phyloP scores from a whole-genome alignment of 2,329 filamentous ascomycete genomes.

The Monosporascus ibericus region DNA sequence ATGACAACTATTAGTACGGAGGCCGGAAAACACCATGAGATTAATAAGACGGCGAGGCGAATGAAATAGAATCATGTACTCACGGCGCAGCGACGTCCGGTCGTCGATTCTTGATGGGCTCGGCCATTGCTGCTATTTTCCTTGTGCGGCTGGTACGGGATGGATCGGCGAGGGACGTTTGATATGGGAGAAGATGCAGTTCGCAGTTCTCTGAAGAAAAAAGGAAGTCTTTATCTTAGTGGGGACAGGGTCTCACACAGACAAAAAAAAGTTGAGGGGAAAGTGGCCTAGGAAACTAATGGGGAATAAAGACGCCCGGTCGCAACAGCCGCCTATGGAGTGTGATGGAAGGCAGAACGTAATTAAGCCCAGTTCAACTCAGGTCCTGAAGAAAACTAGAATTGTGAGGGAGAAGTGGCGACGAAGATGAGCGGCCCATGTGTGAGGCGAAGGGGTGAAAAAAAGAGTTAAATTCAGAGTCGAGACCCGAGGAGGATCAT shows the following conservation, averaged over 20 bases:
- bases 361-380: background rate
- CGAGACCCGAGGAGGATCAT: background rate
- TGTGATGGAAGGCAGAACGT: background rate
- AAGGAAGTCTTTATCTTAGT: background rate
- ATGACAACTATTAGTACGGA: constrained; percentile 27
- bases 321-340: background rate
- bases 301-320: background rate
- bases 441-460: background rate
- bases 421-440: background rate
- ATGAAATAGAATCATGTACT: constrained; percentile 28
- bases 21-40: background rate
- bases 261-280: background rate
- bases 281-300: background rate
- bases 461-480: background rate
- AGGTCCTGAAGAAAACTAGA: background rate
- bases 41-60: constrained; percentile 5
- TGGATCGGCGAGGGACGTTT: background rate
- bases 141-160: background rate
- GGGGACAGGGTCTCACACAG: background rate
- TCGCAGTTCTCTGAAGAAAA: background rate
- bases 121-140: constrained; percentile 45
- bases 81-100: constrained; percentile 54
- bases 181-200: background rate
- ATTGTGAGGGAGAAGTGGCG: background rate
- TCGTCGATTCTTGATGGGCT: constrained; percentile 60